Percentiles rank a stretch among this genome's conserved stretches.
These are phyloP conservation scores for Corymbia citriodora DNA, from an alignment of 441 rosid genomes.

Conservation along the genomic window DNA sequence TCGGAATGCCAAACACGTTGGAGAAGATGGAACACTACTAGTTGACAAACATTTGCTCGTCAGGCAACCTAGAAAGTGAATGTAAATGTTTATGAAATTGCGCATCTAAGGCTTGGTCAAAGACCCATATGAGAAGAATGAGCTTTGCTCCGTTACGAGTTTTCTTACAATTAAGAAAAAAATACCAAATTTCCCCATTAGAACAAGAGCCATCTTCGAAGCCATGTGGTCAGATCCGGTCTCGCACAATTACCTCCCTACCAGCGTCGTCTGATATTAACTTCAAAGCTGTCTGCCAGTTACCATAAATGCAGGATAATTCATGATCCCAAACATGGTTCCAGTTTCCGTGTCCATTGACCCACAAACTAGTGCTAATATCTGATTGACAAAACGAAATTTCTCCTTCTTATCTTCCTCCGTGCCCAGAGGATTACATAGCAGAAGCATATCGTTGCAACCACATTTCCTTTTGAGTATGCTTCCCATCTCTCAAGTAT, in stretches of 20 bases:
- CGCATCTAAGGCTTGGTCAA: not conserved
- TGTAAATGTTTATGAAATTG: not conserved
- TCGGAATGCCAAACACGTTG: not conserved
- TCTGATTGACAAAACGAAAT: slow-evolving; percentile 26
- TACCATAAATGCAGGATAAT: slow-evolving; percentile 33
- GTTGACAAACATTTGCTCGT: not conserved
- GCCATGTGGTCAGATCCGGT: slow-evolving; percentile 23
- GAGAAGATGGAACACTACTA: not conserved
- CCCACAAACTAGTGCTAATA: slow-evolving; percentile 26
- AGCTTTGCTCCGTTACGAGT: not conserved
- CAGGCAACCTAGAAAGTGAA: not conserved
- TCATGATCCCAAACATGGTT: slow-evolving; percentile 21
- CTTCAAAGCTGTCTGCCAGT: slow-evolving; percentile 24
- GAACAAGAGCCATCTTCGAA: slow-evolving; percentile 26
- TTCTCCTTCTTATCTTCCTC: slow-evolving; percentile 29
- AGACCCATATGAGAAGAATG: not conserved
- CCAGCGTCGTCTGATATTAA: slow-evolving; percentile 15
- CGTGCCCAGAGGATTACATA: slow-evolving; percentile 24
- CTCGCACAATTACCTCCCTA: slow-evolving; percentile 21
- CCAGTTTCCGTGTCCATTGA: slow-evolving; percentile 19
- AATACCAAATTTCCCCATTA: slow-evolving; percentile 25
- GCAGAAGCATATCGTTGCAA: slow-evolving; percentile 19
- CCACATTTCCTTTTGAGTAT: not conserved
- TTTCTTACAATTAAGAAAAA: not conserved
- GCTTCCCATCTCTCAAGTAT: not conserved